A percentile compares a stretch with the other conserved stretches of the same genome.
These are phyloP conservation scores for Penstemon barbatus DNA, from an alignment of 257 asterid species.

Conservation along the genomic window DNA sequence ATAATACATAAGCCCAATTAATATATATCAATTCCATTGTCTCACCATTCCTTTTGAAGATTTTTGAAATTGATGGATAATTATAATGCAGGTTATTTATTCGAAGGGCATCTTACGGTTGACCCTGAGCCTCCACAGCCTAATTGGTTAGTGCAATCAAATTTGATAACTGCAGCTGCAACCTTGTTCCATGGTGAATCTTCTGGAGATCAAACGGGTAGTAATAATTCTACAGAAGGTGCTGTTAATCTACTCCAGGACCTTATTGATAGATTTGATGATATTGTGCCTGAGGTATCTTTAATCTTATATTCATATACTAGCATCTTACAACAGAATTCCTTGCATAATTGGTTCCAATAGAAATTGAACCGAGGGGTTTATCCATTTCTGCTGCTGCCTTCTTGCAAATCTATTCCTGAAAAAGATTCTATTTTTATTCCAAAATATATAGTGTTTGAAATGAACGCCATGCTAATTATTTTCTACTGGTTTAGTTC, in stretches of 20 bases:
- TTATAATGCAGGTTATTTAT: slow-evolving; percentile 69
- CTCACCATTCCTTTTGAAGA: background rate
- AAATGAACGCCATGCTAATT: too few relatives aligned
- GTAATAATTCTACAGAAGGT: slow-evolving; percentile 39
- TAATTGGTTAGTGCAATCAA: slow-evolving; percentile 71
- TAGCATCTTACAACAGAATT: background rate
- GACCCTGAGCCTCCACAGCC: slow-evolving; percentile 97
- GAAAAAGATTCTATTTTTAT: background rate
- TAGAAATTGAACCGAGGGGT: background rate
- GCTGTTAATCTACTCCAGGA: slow-evolving; percentile 48
- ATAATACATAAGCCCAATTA: background rate
- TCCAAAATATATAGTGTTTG: background rate
- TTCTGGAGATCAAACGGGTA: slow-evolving; percentile 48
- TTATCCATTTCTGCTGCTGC: background rate
- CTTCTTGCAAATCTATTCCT: background rate
- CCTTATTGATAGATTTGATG: slow-evolving; percentile 56
- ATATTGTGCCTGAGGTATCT: slow-evolving; percentile 76
- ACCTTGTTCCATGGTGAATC: slow-evolving; percentile 66
- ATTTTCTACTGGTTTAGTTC: too few relatives aligned
- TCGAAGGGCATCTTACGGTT: slow-evolving; percentile 97
- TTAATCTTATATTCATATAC: background rate
- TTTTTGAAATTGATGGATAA: slow-evolving; percentile 20
- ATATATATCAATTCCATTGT: background rate
- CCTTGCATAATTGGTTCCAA: background rate
- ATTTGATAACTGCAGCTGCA: slow-evolving; percentile 71